These are phyloP conservation scores for Streptanthus diversifolius DNA, from an alignment of 345 rosid genomes.

Conservation along the genomic window DNA sequence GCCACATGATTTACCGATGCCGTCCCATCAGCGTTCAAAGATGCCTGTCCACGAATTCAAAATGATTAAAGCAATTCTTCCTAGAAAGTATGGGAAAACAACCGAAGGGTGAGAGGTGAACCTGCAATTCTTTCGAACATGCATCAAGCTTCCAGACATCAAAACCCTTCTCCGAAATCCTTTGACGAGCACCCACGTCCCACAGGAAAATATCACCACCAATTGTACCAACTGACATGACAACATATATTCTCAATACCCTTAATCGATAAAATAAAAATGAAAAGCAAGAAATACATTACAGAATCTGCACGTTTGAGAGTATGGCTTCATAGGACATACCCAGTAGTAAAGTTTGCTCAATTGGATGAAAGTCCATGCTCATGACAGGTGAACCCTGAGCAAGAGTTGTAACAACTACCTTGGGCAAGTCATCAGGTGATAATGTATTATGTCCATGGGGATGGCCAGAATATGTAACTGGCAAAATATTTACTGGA, in stretches of 20 bases:
- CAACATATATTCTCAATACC: constrained; percentile 20
- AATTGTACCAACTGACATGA: constrained; percentile 76
- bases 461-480: constrained; percentile 58
- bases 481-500: constrained; percentile 65
- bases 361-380: constrained; percentile 87
- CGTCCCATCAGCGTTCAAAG: constrained; percentile 51
- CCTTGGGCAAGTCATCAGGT: constrained; percentile 79
- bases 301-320: constrained; percentile 2
- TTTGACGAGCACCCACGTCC: constrained; percentile 70
- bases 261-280: not conserved
- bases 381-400: constrained; percentile 77
- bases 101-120: constrained; percentile 24
- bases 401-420: constrained; percentile 49
- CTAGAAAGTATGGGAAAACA: constrained; percentile 4
- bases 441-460: constrained; percentile 71
- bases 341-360: constrained; percentile 81
- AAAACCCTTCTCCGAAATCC: constrained; percentile 54
- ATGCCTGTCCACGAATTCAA: constrained; percentile 43
- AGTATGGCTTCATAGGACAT: constrained; percentile 21
- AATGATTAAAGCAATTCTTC: constrained; percentile 5
- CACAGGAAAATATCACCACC: constrained; percentile 67
- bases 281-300: not conserved
- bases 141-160: constrained; percentile 60
- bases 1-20: constrained; percentile 72
- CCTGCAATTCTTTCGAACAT: constrained; percentile 65